Percentiles rank a stretch among this genome's conserved stretches.
Conservation (phyloP, 306 rosid genomes). For the Cotoneaster glaucophyllus region DNA sequence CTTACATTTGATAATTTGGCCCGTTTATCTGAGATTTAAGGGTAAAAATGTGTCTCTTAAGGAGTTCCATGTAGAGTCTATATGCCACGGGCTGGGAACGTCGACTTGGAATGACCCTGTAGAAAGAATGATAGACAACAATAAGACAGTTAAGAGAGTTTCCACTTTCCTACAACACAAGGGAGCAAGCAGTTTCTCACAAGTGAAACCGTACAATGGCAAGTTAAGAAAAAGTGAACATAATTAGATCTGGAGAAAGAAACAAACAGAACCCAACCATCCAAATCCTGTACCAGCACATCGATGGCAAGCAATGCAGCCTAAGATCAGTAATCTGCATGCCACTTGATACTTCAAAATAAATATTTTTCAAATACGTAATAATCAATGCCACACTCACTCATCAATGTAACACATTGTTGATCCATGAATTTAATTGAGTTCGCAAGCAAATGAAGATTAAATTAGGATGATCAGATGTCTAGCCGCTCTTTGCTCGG, state of each 20-base stretch:
- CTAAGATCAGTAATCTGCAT: background rate
- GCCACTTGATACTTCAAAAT: background rate
- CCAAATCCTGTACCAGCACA: background rate
- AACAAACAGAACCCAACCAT: background rate
- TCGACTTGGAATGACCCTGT: constrained; percentile 85
- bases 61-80: constrained; percentile 79
- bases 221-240: background rate
- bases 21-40: constrained; percentile 63
- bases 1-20: constrained; percentile 64
- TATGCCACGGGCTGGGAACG: constrained; percentile 70
- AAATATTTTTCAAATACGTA: background rate
- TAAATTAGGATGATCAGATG: background rate
- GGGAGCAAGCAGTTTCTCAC: background rate
- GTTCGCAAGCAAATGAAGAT: background rate
- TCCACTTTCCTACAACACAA: background rate
- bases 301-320: background rate
- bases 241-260: background rate
- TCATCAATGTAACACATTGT: background rate
- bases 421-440: background rate
- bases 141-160: background rate
- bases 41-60: constrained; percentile 65
- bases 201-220: background rate
- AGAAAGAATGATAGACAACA: constrained; percentile 3
- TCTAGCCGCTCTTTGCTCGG: background rate
- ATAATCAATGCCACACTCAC: background rate